Conservation (phyloP, 2,329 filamentous ascomycete genomes). For the Xylariaceae sp. region DNA sequence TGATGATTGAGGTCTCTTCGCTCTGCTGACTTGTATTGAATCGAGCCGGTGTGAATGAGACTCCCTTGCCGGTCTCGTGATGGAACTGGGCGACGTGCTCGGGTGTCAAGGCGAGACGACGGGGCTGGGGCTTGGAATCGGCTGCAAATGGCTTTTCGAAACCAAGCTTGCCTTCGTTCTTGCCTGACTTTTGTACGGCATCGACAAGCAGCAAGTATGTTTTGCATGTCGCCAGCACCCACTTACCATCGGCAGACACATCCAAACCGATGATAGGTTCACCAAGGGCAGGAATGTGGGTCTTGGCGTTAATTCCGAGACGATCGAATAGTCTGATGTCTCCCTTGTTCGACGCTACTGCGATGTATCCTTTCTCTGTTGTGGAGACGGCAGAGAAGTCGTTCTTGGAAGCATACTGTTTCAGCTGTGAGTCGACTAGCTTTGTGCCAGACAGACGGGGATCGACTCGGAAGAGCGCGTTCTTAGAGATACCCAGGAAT, state of each 20-base stretch:
- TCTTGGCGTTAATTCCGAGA: constrained; percentile 95
- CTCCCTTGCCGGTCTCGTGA: constrained; percentile 83
- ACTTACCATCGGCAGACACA: constrained; percentile 90
- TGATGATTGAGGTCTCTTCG: constrained; percentile 91
- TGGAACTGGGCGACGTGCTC: constrained; percentile 96
- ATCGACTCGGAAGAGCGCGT: constrained; percentile 90
- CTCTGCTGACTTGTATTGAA: constrained; percentile 86
- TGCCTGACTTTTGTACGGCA: constrained; percentile 82
- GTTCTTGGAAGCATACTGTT: constrained; percentile 96
- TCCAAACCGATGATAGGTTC: constrained; percentile 94
- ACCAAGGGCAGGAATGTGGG: constrained; percentile 89
- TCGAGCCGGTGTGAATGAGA: constrained; percentile 84
- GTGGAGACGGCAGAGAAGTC: constrained; percentile 93
- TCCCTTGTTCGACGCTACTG: constrained; percentile 95
- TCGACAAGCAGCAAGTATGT: constrained; percentile 96
- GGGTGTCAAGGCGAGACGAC: constrained; percentile 82
- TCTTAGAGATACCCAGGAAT: constrained; percentile 88
- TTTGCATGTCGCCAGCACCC: constrained; percentile 89
- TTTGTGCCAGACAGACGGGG: constrained; percentile 87
- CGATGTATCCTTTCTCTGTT: constrained; percentile 94
- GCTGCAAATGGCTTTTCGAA: constrained; percentile 93
- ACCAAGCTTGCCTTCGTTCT: constrained; percentile 96
- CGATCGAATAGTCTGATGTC: constrained; percentile 96
- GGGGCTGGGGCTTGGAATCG: constrained; percentile 88
- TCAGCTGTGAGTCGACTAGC: constrained; percentile 86